phyloP scores from a whole-genome alignment of 23 red algal genomes.

The Rhodosorus marinus region DNA sequence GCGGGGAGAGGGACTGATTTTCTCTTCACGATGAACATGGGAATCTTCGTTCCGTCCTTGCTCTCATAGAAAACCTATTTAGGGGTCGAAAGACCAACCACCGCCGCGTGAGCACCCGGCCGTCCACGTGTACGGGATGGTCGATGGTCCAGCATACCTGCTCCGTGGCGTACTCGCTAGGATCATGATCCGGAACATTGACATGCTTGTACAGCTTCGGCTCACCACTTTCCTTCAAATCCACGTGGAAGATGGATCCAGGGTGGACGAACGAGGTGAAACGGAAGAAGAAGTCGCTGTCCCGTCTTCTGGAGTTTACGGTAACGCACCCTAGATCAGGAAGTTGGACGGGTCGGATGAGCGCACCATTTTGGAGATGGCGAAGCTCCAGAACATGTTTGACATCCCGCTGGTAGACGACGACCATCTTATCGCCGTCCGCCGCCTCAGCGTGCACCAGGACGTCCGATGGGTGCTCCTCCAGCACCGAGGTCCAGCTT shows the following conservation, averaged over 20 bases:
- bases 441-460: slow-evolving; percentile 20
- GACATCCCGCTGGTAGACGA: slow-evolving; percentile 40
- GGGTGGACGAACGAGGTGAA: slow-evolving; percentile 57
- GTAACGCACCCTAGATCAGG: slow-evolving; percentile 36
- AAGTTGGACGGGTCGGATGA: slow-evolving; percentile 14
- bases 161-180: slow-evolving; percentile 19
- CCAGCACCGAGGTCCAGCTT: slow-evolving; percentile 7
- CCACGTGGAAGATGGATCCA: slow-evolving; percentile 40
- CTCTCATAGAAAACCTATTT: slow-evolving; percentile 1
- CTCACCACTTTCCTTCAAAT: slow-evolving; percentile 12
- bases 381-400: slow-evolving; percentile 27
- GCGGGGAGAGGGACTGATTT: neutral
- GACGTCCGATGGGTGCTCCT: slow-evolving; percentile 25
- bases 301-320: slow-evolving; percentile 11
- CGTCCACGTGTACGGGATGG: too few relatives aligned
- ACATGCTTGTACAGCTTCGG: slow-evolving; percentile 36
- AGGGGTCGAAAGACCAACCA: too few relatives aligned
- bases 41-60: neutral
- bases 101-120: too few relatives aligned
- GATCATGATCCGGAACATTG: slow-evolving; percentile 44
- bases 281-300: slow-evolving; percentile 35
- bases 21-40: neutral
- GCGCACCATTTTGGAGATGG: slow-evolving; percentile 12
- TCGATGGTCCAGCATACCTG: slow-evolving; percentile 49
- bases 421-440: slow-evolving; percentile 21